These are phyloP conservation scores for Heliamphora pulchella DNA, from an alignment of 179 eudicot species.

Conservation along the genomic window DNA sequence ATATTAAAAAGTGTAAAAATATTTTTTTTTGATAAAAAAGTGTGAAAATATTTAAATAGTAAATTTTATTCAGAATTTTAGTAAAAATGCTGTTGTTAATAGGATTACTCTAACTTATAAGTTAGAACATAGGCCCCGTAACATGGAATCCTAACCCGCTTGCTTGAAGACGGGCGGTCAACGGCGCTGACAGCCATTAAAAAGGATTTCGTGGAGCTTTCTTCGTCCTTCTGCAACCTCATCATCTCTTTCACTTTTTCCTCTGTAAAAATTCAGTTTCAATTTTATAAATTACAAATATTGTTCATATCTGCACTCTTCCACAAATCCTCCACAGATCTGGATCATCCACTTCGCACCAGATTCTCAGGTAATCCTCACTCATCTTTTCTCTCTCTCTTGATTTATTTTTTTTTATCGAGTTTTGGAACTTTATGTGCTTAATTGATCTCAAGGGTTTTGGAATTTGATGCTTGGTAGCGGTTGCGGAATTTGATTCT, in stretches of 20 bases:
- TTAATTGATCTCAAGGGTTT: conserved; percentile 7
- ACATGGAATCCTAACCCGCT: background rate
- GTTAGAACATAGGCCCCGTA: background rate
- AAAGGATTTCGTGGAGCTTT: background rate
- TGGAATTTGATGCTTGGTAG: background rate
- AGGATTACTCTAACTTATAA: too few relatives aligned
- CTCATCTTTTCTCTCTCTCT: background rate
- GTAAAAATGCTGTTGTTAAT: too few relatives aligned
- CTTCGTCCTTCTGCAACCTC: conserved; percentile 5
- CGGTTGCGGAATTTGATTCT: background rate
- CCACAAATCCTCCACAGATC: background rate
- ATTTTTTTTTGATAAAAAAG: too few relatives aligned
- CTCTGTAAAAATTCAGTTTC: background rate
- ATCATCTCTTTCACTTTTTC: background rate
- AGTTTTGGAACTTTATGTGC: background rate
- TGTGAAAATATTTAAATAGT: too few relatives aligned
- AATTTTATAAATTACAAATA: background rate
- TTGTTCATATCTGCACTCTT: background rate
- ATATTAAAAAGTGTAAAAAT: too few relatives aligned
- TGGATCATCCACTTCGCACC: background rate
- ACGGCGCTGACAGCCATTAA: background rate
- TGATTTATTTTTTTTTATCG: background rate
- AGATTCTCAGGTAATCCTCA: background rate
- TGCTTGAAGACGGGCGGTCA: background rate
- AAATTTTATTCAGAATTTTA: too few relatives aligned